Base-by-base conservation (phyloP, 2,329 filamentous ascomycete genomes). In the Aspergillus fructus region DNA sequence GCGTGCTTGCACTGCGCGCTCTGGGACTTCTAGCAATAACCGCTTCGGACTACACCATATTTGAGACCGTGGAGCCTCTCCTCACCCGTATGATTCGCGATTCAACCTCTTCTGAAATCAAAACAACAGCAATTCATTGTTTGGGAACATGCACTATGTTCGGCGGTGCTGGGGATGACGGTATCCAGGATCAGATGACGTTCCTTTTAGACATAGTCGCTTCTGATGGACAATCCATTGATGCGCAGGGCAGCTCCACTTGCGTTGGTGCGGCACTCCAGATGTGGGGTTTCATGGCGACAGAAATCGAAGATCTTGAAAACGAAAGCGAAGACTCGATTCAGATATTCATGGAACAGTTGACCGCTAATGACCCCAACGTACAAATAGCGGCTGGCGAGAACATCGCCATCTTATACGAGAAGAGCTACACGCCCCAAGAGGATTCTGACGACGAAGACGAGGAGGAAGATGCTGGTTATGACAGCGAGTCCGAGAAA, bases 291-390 rank as follows among this genome's bases (percentile, higher is more conserved):
- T 89, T 93, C 62, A 82, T 96, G 5, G 89, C 89, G 5, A 92
- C 89, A 4, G 85, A 89, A 59, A 78, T 93, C 6, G 88, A 92
- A 3, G 89, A 93, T 66, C 80, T 92, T 43, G 85, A 90, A 64
- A 82, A 84, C 15, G 81, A 86, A 59, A 90, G 88, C 33, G 87
- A 91, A 62, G 77, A 85, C 27, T 88, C 90, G 15, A 83, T 94
- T 66, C 89, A 94, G 53, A 87, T 88, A 2, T 91, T 96, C 65
- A 86, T 90, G 42, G 91, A 96, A 48, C 92, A 96, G 73, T 87
- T 96, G 17, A 87, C 93, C 59, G 91, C 89, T 70, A 81, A 81
- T 33, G 87, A 91, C 58, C 78, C 86, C 1, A 79, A 83, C 8
- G 89, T 96, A 1, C 90, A 94, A 67, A 85, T 91, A 46, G 85